These are phyloP conservation scores for Colletotrichum sp. DNA, from an alignment of 2,329 filamentous ascomycete genomes.

Conservation along the genomic window DNA sequence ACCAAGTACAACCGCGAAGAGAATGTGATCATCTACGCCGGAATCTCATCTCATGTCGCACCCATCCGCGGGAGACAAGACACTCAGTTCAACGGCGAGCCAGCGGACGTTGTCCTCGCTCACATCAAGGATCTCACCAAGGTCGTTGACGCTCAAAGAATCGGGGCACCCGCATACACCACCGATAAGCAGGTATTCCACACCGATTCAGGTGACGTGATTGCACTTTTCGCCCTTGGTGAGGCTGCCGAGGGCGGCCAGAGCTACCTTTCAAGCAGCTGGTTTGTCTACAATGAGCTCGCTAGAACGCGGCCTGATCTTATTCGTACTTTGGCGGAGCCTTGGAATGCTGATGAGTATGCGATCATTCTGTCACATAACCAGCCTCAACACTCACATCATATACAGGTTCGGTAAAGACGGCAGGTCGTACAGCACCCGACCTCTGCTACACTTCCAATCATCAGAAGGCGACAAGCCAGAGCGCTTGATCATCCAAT, in stretches of 20 bases:
- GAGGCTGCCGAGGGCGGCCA: constrained; percentile 59
- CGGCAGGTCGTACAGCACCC: constrained; percentile 47
- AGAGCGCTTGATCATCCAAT: constrained; percentile 64
- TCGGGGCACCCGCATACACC: constrained; percentile 65
- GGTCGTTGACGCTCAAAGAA: constrained; percentile 37
- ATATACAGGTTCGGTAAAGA: constrained; percentile 54
- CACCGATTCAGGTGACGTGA: constrained; percentile 64
- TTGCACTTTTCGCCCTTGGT: constrained; percentile 62
- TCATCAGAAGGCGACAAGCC: constrained; percentile 48
- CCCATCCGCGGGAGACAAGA: constrained; percentile 59
- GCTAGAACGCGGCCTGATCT: constrained; percentile 63
- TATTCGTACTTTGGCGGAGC: constrained; percentile 59
- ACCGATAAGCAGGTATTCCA: constrained; percentile 68
- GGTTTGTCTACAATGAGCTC: constrained; percentile 68
- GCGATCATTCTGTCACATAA: background rate
- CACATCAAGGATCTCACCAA: constrained; percentile 68
- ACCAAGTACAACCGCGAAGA: constrained; percentile 59
- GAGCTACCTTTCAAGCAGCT: constrained; percentile 63
- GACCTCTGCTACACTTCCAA: constrained; percentile 63
- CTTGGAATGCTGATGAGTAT: constrained; percentile 52
- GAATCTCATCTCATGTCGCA: constrained; percentile 64
- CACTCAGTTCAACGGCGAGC: constrained; percentile 45
- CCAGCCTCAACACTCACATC: background rate
- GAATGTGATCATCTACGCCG: constrained; percentile 64
- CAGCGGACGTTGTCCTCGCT: constrained; percentile 57